Conservation (phyloP, 179 eudicot species). For the Camellia oleifera region DNA sequence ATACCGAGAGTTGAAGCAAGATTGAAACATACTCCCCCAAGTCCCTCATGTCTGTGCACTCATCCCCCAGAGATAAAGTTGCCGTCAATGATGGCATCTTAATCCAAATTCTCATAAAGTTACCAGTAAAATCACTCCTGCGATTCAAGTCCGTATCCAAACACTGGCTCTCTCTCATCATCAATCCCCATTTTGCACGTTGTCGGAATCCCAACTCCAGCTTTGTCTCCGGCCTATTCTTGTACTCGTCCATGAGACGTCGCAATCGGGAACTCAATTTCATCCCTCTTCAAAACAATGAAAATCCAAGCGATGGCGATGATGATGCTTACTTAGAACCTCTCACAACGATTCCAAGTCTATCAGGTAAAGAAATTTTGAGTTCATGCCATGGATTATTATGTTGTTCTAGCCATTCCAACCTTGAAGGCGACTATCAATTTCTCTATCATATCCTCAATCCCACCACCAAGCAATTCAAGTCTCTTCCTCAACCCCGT, state of each 20-base stretch:
- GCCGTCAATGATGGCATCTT: constrained; percentile 25
- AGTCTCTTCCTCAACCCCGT: constrained; percentile 16
- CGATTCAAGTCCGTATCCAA: constrained; percentile 32
- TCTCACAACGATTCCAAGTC: constrained; percentile 6
- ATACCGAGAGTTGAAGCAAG: no score
- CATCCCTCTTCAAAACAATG: constrained; percentile 14
- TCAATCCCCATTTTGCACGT: constrained; percentile 14
- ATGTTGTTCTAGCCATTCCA: constrained; percentile 8
- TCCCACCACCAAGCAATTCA: constrained; percentile 28
- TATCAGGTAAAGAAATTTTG: constrained; percentile 10
- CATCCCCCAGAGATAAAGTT: neutral
- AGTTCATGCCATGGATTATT: constrained; percentile 29
- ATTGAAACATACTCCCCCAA: no score
- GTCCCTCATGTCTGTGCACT: neutral
- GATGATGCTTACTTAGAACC: neutral
- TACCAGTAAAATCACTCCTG: constrained; percentile 33
- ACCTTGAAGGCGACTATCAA: neutral
- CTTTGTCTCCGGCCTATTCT: constrained; percentile 22
- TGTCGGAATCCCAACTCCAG: constrained; percentile 13
- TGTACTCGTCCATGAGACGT: neutral
- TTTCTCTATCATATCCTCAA: constrained; percentile 19
- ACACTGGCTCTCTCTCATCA: constrained; percentile 28
- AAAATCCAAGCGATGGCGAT: neutral
- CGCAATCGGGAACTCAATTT: neutral
- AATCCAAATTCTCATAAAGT: constrained; percentile 20